Base-by-base conservation (phyloP, 352 stramenopile genomes). In the Phytophthora sojae region DNA sequence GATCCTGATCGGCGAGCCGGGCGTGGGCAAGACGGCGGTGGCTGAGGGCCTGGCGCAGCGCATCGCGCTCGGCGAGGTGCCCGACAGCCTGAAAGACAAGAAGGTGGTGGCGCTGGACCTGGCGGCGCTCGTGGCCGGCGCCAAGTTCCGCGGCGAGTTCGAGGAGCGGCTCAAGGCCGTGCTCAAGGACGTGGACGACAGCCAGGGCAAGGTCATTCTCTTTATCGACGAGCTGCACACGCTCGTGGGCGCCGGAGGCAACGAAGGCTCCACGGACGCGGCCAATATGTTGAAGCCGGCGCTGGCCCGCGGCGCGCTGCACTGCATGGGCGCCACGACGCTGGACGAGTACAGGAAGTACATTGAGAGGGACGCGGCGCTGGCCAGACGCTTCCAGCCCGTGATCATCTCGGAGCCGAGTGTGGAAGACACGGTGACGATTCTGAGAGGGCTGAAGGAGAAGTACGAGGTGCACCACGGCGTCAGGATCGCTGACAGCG, bases 161-260 rank as follows among this genome's bases (percentile, higher is more conserved):
- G 97, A 99, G 86, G 97, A 99, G 80, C 83, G 97, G 32, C 79
- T 99, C 3, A 99, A 99, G 77, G 90, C 90, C 17, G 95, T 99
- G 37, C 73, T 99, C 14, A 97, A 98, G 73, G 94, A 99, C 67
- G 96, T 99, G 30, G 93, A 98, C 50, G 90, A 97, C 42, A 97
- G 86, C 72, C 86, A 98, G n/a, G 97, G 97, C 19, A 86, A 98
- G 47, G 91, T 99, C 15, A 96, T 99, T 66, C 65, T 98, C 17
- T 99, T 99, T 64, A 99, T 99, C 68, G 97, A 99, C 77, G 96
- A 98, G 76, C 85, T 98, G 59, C 95, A 98, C 58, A 97, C 90
- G 26, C 72, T 98, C 3, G 88, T 98, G n/a, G 97, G 97, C 1
- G 92, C 95, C 0, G 95, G 95, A 7, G 92, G 85, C 15, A 91